Evolutionary conservation across 2,329 filamentous ascomycete genomes (phyloP), one percentile per base, ranked within the genome.

Genomic region (Cordyceps tenuipes): DNA sequence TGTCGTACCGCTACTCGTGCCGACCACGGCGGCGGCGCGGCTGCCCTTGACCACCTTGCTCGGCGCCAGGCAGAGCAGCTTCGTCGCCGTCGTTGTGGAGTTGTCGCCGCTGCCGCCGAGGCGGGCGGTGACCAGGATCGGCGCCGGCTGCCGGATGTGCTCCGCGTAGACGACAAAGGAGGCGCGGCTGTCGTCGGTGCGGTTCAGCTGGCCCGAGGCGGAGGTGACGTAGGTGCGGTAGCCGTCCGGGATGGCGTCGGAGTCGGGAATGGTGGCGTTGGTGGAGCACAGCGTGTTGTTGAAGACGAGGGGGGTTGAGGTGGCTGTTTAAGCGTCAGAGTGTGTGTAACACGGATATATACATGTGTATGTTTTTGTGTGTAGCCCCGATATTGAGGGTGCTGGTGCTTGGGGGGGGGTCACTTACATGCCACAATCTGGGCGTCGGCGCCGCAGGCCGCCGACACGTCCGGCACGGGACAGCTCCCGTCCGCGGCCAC

Each of bases 51-150:
- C 1, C 13, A 61, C 41, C 17, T 47, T 57, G 53, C 59, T 61
- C 26, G 59, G 59, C 36, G 59, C 52, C 9, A 61, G 46, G 41
- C 59, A 61, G 2, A 61, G n/a, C 15, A 61, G 52, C 41, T 61
- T 57, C 29, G 47, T 7, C 9, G 15, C 26, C 26, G 26, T 6
- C 26, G 26, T 29, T 6, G 58, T 36, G 5, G 46, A 34, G 21
- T 49, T 50, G 31, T n/a, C n/a, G n/a, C n/a, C n/a, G n/a, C n/a
- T n/a, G n/a, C 44, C 53, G 36, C 59, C 59, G 9, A 52, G 0
- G 12, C n/a, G 21, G n/a, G 47, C 39, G 5, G 52, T 61, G 48
- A 61, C 31, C 34, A 61, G 53, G 23, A 61, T 52, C 15, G 59
- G 59, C 47, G 41, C 59, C 2, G 59, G 59, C 17, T 31, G 59